Base-by-base conservation (phyloP, 2,329 filamentous ascomycete species). In the Nothophaeocryptopus gaeumannii region DNA sequence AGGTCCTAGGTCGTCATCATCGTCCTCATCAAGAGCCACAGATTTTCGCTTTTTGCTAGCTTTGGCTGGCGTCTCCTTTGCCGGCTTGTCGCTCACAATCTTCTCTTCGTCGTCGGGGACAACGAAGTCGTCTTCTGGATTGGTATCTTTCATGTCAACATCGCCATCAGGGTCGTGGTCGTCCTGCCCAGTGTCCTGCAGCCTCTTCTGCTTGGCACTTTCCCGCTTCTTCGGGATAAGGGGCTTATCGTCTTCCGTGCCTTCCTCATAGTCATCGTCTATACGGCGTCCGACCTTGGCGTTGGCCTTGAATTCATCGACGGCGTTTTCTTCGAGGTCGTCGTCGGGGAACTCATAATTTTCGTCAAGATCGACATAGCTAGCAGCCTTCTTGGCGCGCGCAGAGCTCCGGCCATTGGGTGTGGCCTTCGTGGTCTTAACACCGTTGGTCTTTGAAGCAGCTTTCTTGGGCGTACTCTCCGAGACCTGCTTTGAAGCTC, bases 301-400 rank as follows among this genome's bases (percentile, higher is more conserved):
- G 56, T 88, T 83, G 3, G 86, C 84, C 11, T 85, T 86, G 68
- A 91, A 91, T 14, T 96, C 90, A 60, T 96, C 91, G 57, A 89
- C 86, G n/a, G 81, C 78, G 38, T 81, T 84, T 38, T 70, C 64
- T 40, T 74, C 71, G 42, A 72, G 64, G 37, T 74, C 64, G 40
- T 69, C 65, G 41, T 70, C 68, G 3, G 65, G 65, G 35, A 70
- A 69, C 47, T 71, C 67, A 45, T 66, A 58, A 40, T 64, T 63
- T 8, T 51, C 57, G 45, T 67, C 60, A 8, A 65, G 54, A 39
- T 68, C 66, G 32, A 55, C 68, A 66, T 64, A 67, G 59, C 69
- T 72, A 50, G 71, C 68, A 8, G 61, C 65, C 53, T 74, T 73
- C 65, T 75, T 77, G 43, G 63, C 61, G 44, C 71, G 63, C 8